Evolutionary conservation across 495 filamentous ascomycete genomes (phyloP).

Genomic region (Penicillium psychrofluorescens): DNA sequence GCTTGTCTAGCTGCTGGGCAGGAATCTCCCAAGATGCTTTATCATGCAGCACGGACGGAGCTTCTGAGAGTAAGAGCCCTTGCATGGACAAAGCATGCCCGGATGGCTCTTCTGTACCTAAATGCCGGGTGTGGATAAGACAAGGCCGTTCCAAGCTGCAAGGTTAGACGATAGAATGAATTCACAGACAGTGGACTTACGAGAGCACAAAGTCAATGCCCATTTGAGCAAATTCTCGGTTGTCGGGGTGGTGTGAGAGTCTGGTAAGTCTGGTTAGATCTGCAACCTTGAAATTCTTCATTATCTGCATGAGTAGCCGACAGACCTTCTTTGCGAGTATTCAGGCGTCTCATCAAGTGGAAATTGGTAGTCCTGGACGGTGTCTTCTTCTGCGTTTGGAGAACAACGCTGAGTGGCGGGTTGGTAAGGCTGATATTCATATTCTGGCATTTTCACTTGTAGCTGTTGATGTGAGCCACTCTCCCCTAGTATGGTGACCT

Average conservation of each 20-base stretch:
- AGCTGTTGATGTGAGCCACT: neutral
- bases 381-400: too few species aligned
- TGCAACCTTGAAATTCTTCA: neutral
- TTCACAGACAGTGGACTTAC: neutral
- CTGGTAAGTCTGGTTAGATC: neutral
- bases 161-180: neutral
- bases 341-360: too few species aligned
- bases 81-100: conserved; percentile 10
- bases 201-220: conserved; percentile 13
- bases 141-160: conserved; percentile 12
- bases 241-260: too few species aligned
- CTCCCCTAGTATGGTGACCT: conserved; percentile 1
- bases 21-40: conserved; percentile 7
- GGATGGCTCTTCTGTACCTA: neutral
- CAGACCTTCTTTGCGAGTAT: too few species aligned
- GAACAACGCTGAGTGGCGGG: neutral
- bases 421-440: neutral
- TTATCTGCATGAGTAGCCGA: too few species aligned
- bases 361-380: too few species aligned
- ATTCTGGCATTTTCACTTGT: neutral
- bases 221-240: neutral
- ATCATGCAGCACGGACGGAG: neutral
- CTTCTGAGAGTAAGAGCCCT: conserved; percentile 3
- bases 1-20: conserved; percentile 2
- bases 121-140: conserved; percentile 3